These are phyloP conservation scores for Penicillium subrubescens DNA, from an alignment of 495 filamentous ascomycete genomes.

Conservation along the genomic window DNA sequence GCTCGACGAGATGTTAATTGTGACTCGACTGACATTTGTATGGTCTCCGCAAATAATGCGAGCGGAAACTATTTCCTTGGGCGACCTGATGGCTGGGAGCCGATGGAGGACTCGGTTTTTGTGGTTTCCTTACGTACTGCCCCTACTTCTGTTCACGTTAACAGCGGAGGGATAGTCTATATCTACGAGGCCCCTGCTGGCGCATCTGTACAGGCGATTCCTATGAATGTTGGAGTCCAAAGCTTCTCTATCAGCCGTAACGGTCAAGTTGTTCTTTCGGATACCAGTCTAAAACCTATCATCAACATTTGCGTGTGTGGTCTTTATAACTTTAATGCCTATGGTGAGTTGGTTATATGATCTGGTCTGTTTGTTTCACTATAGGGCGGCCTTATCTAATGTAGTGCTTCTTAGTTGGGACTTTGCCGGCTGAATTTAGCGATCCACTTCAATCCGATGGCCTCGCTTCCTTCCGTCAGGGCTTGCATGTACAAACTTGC, in stretches of 20 bases:
- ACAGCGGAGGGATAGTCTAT: slow-evolving; percentile 43
- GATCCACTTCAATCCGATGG: slow-evolving; percentile 48
- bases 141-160: slow-evolving; percentile 47
- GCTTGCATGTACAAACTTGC: slow-evolving; percentile 51
- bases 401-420: slow-evolving; percentile 34
- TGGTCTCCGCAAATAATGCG: slow-evolving; percentile 38
- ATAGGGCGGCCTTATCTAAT: background rate
- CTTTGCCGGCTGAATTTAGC: slow-evolving; percentile 42
- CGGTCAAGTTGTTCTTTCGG: slow-evolving; percentile 48
- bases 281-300: slow-evolving; percentile 49
- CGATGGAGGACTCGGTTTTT: slow-evolving; percentile 53
- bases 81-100: slow-evolving; percentile 51
- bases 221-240: slow-evolving; percentile 55
- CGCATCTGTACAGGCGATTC: slow-evolving; percentile 46
- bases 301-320: slow-evolving; percentile 46
- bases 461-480: slow-evolving; percentile 41
- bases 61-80: slow-evolving; percentile 52
- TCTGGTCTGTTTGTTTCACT: background rate
- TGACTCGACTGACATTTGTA: slow-evolving; percentile 34
- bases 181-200: slow-evolving; percentile 46
- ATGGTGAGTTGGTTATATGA: slow-evolving; percentile 27
- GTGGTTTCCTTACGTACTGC: slow-evolving; percentile 54
- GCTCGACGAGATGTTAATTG: slow-evolving; percentile 40
- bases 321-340: slow-evolving; percentile 62
- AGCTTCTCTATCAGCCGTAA: slow-evolving; percentile 49